Evolutionary conservation across 108 stramenopile species (phyloP).

Genomic region (Cyclotella kingstonii): DNA sequence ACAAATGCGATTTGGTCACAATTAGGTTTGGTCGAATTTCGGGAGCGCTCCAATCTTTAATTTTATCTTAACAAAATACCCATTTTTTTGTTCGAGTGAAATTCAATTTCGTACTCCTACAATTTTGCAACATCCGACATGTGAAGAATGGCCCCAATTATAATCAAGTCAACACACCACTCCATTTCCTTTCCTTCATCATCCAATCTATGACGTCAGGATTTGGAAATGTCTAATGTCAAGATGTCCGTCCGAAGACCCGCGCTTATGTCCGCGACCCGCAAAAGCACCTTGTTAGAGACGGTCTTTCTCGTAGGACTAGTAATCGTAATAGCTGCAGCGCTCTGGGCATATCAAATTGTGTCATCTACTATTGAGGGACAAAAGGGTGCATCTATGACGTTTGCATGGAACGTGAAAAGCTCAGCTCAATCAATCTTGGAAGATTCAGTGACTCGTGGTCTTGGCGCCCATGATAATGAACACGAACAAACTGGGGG

Average conservation of each 20-base stretch:
- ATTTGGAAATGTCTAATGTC: background rate
- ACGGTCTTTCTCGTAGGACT: conserved; percentile 35
- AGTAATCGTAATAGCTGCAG: conserved; percentile 22
- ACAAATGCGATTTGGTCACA: too few species aligned
- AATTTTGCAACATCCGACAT: too few species aligned
- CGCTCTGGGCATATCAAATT: conserved; percentile 25
- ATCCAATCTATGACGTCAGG: background rate
- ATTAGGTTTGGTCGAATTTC: too few species aligned
- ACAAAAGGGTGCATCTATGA: background rate
- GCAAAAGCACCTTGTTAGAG: conserved; percentile 34
- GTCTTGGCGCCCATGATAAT: background rate
- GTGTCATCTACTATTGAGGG: conserved; percentile 9
- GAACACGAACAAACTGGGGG: conserved; percentile 11
- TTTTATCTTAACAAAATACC: too few species aligned
- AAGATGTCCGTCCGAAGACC: conserved; percentile 18
- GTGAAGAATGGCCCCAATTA: too few species aligned
- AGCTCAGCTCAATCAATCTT: background rate
- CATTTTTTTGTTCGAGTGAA: too few species aligned
- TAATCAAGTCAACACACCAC: too few species aligned
- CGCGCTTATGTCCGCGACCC: conserved; percentile 27
- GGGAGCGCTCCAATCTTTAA: too few species aligned
- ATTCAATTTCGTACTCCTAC: too few species aligned
- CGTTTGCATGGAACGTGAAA: conserved; percentile 5
- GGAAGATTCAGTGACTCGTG: background rate
- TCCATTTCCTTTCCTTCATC: too few species aligned